phyloP scores from a whole-genome alignment of 371 early-diverging fungal species.

The Apophysomyces trapeziformis region DNA sequence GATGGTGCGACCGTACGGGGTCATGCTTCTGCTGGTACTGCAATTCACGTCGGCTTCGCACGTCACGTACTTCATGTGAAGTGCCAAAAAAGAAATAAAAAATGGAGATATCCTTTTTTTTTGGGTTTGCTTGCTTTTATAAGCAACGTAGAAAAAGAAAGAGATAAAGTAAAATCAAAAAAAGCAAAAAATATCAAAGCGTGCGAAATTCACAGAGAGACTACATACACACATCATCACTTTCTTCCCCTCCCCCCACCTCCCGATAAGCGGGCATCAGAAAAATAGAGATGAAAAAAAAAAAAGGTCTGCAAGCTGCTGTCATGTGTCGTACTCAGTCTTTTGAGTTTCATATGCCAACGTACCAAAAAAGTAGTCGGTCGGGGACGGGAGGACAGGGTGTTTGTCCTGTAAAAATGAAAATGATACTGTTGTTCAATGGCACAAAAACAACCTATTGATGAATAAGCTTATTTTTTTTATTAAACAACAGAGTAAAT shows the following conservation, averaged over 20 bases:
- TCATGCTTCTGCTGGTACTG: conserved; percentile 10
- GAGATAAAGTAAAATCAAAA: neutral
- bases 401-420: neutral
- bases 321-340: conserved; percentile 6
- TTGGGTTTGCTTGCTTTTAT: neutral
- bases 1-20: conserved; percentile 7
- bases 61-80: conserved; percentile 12
- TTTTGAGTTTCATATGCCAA: conserved; percentile 5
- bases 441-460: neutral
- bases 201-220: conserved; percentile 6
- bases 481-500: neutral
- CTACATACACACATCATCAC: too few species aligned
- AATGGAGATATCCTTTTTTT: conserved; percentile 9
- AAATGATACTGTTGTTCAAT: neutral
- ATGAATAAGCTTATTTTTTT: too few species aligned
- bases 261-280: neutral
- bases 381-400: neutral
- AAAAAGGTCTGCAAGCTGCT: conserved; percentile 5
- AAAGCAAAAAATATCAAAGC: neutral
- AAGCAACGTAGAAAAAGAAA: neutral
- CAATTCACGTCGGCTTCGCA: conserved; percentile 1
- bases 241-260: neutral
- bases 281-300: neutral
- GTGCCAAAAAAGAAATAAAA: conserved; percentile 11
- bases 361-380: conserved; percentile 1